Percentiles rank a stretch among this genome's conserved stretches.
Evolutionary conservation across 371 early-diverging fungal genomes (phyloP).

Genomic region (Mucor piriformis): DNA sequence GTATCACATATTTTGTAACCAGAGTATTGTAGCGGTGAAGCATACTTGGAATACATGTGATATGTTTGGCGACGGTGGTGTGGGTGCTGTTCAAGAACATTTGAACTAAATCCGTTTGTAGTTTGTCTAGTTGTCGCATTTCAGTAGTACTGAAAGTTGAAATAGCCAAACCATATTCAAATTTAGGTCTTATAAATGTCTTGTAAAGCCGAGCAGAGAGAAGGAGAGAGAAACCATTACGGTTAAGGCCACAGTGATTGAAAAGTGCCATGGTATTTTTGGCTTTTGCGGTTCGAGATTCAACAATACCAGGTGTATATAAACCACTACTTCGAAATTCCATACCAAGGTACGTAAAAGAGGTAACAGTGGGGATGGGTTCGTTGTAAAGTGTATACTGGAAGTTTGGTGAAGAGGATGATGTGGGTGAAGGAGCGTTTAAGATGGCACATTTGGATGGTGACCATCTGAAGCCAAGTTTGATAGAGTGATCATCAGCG

Average conservation of each 20-base stretch:
- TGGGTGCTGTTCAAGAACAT: not conserved
- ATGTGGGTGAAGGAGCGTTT: not conserved
- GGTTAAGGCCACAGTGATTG: not conserved
- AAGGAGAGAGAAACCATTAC: not conserved
- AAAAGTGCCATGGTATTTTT: conserved; percentile 1
- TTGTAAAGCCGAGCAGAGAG: not conserved
- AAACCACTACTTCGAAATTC: not conserved
- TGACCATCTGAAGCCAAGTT: not conserved
- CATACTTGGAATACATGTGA: not conserved
- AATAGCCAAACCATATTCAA: not conserved
- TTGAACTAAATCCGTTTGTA: not conserved
- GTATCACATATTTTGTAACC: not conserved
- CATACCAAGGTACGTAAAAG: conserved; percentile 23
- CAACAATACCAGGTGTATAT: not conserved
- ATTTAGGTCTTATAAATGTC: not conserved
- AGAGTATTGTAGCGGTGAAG: not conserved
- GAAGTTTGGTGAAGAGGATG: not conserved
- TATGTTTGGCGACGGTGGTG: not conserved
- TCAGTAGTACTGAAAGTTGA: not conserved
- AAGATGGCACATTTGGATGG: not conserved
- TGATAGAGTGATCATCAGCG: not conserved
- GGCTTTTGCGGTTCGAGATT: not conserved
- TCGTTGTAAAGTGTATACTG: conserved; percentile 8
- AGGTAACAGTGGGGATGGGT: conserved; percentile 5
- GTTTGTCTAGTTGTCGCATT: not conserved